A percentile compares a stretch with the other conserved stretches of the same genome.
Evolutionary conservation across 139 green algal genomes (phyloP).

Genomic region (Coelastrella sp.): DNA sequence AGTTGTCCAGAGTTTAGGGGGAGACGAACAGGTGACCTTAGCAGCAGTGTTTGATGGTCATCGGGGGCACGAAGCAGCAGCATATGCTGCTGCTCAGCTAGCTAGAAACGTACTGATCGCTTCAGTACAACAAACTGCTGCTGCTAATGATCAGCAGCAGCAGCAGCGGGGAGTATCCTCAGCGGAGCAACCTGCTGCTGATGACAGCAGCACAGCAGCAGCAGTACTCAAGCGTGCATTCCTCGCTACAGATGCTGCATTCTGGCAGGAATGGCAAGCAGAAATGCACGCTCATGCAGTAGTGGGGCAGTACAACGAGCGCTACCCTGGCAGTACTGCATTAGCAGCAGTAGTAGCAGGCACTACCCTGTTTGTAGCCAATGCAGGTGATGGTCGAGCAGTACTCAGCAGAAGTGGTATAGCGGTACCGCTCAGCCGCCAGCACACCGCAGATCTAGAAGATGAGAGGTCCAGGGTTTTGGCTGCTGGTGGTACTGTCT

Average conservation of each 20-base stretch:
- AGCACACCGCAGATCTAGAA: slow-evolving; percentile 83
- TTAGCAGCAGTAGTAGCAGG: slow-evolving; percentile 73
- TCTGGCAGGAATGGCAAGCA: slow-evolving; percentile 58
- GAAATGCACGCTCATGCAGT: slow-evolving; percentile 54
- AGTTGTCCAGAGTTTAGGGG: slow-evolving; percentile 51
- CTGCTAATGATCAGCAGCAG: slow-evolving; percentile 39
- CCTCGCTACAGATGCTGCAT: slow-evolving; percentile 57
- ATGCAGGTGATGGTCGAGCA: slow-evolving; percentile 91
- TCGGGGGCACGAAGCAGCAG: slow-evolving; percentile 69
- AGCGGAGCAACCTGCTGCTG: neutral
- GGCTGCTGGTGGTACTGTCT: slow-evolving; percentile 66
- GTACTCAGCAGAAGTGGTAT: slow-evolving; percentile 79
- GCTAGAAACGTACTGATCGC: slow-evolving; percentile 39
- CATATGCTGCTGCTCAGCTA: slow-evolving; percentile 66
- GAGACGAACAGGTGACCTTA: slow-evolving; percentile 46
- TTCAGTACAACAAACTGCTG: neutral
- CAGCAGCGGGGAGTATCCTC: slow-evolving; percentile 50
- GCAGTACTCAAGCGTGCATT: slow-evolving; percentile 63
- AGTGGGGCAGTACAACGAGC: slow-evolving; percentile 47
- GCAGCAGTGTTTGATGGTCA: slow-evolving; percentile 93
- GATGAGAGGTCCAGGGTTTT: slow-evolving; percentile 84
- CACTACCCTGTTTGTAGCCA: slow-evolving; percentile 77
- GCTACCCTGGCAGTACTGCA: slow-evolving; percentile 84
- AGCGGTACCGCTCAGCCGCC: slow-evolving; percentile 76
- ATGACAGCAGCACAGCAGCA: slow-evolving; percentile 26